These are phyloP conservation scores for Aurinia saxatilis DNA, from an alignment of 345 rosid species.

Conservation along the genomic window DNA sequence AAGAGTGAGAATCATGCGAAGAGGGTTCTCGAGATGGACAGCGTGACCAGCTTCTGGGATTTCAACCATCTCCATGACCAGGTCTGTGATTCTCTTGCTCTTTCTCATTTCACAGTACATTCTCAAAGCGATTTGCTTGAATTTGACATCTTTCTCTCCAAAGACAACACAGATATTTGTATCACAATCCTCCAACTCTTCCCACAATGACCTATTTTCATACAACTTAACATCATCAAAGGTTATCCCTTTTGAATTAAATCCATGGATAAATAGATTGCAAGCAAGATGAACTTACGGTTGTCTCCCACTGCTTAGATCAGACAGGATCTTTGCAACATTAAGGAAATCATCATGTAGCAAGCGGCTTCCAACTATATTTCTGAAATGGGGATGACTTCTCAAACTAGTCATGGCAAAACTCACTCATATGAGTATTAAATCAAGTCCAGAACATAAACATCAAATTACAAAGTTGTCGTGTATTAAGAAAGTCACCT, in stretches of 20 bases:
- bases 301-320: constrained; percentile 76
- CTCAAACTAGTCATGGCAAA: constrained; percentile 53
- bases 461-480: not conserved
- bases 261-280: not conserved
- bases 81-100: constrained; percentile 11
- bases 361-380: constrained; percentile 49
- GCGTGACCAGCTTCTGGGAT: constrained; percentile 73
- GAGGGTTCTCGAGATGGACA: constrained; percentile 87
- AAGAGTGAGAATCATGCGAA: constrained; percentile 40
- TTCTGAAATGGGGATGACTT: constrained; percentile 57
- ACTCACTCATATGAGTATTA: not conserved
- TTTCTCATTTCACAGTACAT: constrained; percentile 37
- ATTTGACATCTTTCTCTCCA: constrained; percentile 68
- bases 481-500: constrained; percentile 40
- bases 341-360: constrained; percentile 43
- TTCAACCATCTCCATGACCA: constrained; percentile 41
- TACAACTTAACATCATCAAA: constrained; percentile 1
- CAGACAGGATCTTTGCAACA: constrained; percentile 70
- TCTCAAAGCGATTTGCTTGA: constrained; percentile 46
- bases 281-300: constrained; percentile 45
- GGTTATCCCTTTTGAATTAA: not conserved
- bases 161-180: constrained; percentile 50
- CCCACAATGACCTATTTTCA: constrained; percentile 72
- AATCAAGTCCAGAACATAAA: not conserved
- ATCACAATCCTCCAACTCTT: constrained; percentile 52